phyloP scores from a whole-genome alignment of 306 rosid genomes.

The Vicia villosa region DNA sequence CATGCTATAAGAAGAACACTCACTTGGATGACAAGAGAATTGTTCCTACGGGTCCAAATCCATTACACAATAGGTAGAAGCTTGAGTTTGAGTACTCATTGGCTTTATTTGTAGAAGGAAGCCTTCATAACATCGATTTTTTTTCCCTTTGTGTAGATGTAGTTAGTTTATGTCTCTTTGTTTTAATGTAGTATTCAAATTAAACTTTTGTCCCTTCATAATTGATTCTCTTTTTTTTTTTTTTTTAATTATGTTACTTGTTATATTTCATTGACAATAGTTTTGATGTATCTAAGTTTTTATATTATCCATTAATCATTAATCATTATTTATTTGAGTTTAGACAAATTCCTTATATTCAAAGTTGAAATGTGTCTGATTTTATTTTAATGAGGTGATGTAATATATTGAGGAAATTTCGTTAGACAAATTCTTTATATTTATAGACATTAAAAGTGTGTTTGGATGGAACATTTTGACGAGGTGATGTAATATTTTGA shows the following conservation, averaged over 20 bases:
- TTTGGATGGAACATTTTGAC: no score
- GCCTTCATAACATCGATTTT: background rate
- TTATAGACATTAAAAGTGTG: no score
- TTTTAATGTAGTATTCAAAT: background rate
- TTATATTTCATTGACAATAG: background rate
- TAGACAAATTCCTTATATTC: no score
- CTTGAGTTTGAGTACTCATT: background rate
- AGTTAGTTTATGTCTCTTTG: background rate
- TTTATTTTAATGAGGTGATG: no score
- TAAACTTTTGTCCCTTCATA: background rate
- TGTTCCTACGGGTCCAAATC: constrained; percentile 85
- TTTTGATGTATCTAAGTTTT: no score
- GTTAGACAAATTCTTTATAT: no score
- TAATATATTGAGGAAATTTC: no score
- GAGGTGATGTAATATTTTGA: no score
- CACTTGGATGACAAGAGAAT: constrained; percentile 55
- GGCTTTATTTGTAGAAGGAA: background rate
- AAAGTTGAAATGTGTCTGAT: no score
- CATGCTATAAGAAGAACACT: constrained; percentile 39
- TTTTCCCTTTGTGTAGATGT: background rate
- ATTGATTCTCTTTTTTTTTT: background rate
- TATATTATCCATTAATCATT: no score
- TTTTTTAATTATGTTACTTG: background rate
- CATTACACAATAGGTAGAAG: constrained; percentile 41
- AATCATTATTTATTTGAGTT: no score